Conservation (phyloP, 2,329 filamentous ascomycete genomes). For the Pseudogymnoascus sp. region DNA sequence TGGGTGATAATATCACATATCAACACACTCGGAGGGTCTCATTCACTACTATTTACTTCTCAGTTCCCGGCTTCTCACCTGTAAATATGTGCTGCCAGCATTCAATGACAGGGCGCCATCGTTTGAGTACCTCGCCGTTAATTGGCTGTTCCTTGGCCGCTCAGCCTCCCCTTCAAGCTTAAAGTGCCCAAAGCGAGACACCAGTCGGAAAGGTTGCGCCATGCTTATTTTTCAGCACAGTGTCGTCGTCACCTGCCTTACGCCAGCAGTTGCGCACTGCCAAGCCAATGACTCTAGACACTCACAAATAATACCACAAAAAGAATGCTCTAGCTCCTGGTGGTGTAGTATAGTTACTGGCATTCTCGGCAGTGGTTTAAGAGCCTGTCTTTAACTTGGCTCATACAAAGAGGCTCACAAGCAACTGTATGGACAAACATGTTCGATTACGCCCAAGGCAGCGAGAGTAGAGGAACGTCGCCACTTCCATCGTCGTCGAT, state of each 20-base stretch:
- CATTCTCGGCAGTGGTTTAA: neutral
- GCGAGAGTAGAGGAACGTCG: neutral
- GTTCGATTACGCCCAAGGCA: neutral
- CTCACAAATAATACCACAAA: neutral
- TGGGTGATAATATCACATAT: neutral
- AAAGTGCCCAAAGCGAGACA: neutral
- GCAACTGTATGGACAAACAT: neutral
- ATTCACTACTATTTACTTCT: neutral
- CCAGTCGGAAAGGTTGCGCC: neutral
- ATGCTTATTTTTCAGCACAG: constrained; percentile 4
- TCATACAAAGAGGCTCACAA: neutral
- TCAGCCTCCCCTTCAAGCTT: constrained; percentile 1
- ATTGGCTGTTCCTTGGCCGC: neutral
- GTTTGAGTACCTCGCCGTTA: neutral
- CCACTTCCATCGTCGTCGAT: neutral
- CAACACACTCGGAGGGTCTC: neutral
- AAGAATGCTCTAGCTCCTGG: neutral
- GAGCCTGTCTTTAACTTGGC: neutral
- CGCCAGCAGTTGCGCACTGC: neutral
- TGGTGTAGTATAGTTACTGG: neutral
- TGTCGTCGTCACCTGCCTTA: neutral
- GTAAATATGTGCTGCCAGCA: neutral
- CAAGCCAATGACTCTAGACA: neutral
- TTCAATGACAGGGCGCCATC: neutral
- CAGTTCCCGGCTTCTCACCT: neutral